Conservation (phyloP, 345 rosid species). For the Aquilaria malaccensis region DNA sequence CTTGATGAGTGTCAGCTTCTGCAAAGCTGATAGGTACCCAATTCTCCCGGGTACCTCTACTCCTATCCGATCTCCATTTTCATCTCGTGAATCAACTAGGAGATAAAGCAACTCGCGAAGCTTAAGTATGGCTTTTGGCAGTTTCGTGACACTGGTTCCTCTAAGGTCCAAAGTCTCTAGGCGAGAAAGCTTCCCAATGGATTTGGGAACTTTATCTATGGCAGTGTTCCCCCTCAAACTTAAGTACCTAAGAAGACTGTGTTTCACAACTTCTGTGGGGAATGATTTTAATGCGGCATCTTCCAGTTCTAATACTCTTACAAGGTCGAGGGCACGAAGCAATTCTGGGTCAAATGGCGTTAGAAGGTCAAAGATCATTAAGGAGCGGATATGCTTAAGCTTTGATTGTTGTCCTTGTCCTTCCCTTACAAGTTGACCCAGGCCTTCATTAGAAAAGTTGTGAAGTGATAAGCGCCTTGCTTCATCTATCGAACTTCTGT, state of each 20-base stretch:
- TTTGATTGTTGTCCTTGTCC: neutral
- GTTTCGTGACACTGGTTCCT: conserved; percentile 7
- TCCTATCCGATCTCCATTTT: conserved; percentile 5
- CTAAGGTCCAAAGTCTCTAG: conserved; percentile 30
- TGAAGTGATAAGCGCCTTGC: conserved; percentile 15
- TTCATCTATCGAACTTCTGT: neutral
- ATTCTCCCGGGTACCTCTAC: conserved; percentile 11
- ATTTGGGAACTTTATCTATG: conserved; percentile 18
- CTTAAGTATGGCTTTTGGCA: conserved; percentile 12
- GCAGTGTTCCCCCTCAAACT: conserved; percentile 25
- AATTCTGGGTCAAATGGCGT: too few relatives aligned
- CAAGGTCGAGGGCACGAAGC: conserved; percentile 3
- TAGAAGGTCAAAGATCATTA: conserved; percentile 6
- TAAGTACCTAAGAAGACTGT: conserved; percentile 17
- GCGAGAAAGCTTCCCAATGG: conserved; percentile 19
- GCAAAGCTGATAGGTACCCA: conserved; percentile 14
- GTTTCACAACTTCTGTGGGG: conserved; percentile 19
- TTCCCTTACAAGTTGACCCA: neutral
- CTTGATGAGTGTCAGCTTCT: conserved; percentile 19
- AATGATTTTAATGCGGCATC: conserved; percentile 25
- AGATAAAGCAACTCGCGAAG: conserved; percentile 17
- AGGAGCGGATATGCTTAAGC: neutral
- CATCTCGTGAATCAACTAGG: conserved; percentile 11
- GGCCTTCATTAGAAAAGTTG: neutral
- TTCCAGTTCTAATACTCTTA: conserved; percentile 31